Percentiles rank a stretch among this genome's conserved stretches.
These are phyloP conservation scores for Solanum gandarillasii DNA, from an alignment of 257 asterid species.

Conservation along the genomic window DNA sequence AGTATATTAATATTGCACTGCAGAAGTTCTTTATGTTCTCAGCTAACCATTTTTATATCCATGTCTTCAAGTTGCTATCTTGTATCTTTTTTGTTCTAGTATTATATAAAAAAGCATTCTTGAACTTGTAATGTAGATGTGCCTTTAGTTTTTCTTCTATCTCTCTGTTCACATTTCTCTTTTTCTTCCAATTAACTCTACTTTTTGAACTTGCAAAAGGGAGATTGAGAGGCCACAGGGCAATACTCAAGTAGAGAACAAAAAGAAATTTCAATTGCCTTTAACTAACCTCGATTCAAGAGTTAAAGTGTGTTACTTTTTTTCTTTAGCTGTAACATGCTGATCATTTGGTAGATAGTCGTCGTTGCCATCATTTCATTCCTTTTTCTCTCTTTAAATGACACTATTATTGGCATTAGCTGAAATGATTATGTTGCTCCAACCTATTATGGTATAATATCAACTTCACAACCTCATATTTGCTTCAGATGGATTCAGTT, in stretches of 20 bases:
- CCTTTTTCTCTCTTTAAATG: constrained; percentile 14
- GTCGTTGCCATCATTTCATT: constrained; percentile 20
- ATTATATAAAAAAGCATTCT: background rate
- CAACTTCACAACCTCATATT: background rate
- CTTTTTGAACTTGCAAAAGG: constrained; percentile 6
- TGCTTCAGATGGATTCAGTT: constrained; percentile 60
- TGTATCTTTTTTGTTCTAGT: background rate
- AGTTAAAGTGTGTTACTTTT: constrained; percentile 38
- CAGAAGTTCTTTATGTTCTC: constrained; percentile 3
- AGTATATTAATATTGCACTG: constrained; percentile 2
- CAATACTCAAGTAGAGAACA: constrained; percentile 11
- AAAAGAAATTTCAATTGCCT: constrained; percentile 29
- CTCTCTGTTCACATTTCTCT: constrained; percentile 9
- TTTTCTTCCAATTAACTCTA: constrained; percentile 22
- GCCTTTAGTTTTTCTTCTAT: constrained; percentile 1
- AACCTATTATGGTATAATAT: background rate
- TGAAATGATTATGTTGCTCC: background rate
- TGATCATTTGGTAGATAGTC: constrained; percentile 26
- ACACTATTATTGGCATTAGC: background rate
- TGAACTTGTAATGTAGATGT: background rate
- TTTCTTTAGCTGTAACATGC: constrained; percentile 19
- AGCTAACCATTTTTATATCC: background rate
- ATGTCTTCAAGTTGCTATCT: background rate
- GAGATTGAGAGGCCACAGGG: background rate
- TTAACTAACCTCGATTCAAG: constrained; percentile 31